Evolutionary conservation across 805 yeast species (phyloP).

Genomic region (Candida pseudofarinosa): DNA sequence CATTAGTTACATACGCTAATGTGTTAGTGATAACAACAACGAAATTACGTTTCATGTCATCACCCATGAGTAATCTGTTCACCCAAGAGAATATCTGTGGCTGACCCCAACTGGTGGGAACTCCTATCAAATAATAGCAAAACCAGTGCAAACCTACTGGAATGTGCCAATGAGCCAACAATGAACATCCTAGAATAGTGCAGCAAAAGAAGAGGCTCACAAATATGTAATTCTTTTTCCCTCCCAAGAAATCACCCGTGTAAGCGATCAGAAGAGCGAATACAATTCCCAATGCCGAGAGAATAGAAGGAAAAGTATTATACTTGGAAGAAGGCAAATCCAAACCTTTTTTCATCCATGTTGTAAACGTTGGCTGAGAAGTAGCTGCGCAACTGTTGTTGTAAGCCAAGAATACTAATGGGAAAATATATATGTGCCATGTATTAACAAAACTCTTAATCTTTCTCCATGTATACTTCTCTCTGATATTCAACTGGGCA

Average conservation of each 20-base stretch:
- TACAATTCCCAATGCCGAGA: constrained; percentile 24
- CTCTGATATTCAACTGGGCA: constrained; percentile 39
- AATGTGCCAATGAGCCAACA: constrained; percentile 46
- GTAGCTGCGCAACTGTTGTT: constrained; percentile 31
- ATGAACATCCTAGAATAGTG: constrained; percentile 38
- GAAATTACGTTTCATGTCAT: constrained; percentile 40
- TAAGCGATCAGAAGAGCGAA: constrained; percentile 22
- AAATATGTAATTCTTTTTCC: constrained; percentile 32
- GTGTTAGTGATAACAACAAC: constrained; percentile 37
- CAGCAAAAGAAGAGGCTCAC: constrained; percentile 35
- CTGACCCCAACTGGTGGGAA: constrained; percentile 51
- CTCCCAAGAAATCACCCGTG: constrained; percentile 29
- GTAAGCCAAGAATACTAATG: constrained; percentile 33
- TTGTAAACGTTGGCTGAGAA: constrained; percentile 33
- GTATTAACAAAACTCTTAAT: constrained; percentile 41
- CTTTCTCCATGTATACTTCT: constrained; percentile 36
- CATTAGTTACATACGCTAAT: constrained; percentile 36
- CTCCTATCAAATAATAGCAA: constrained; percentile 44
- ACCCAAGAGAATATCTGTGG: constrained; percentile 57
- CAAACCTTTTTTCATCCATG: constrained; percentile 32
- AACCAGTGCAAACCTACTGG: constrained; percentile 49
- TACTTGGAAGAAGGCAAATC: constrained; percentile 24
- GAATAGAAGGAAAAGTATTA: constrained; percentile 28
- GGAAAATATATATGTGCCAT: constrained; percentile 48
- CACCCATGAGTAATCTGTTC: constrained; percentile 40